Base-by-base conservation (phyloP, 495 filamentous ascomycete genomes). In the Ramalina intermedia region DNA sequence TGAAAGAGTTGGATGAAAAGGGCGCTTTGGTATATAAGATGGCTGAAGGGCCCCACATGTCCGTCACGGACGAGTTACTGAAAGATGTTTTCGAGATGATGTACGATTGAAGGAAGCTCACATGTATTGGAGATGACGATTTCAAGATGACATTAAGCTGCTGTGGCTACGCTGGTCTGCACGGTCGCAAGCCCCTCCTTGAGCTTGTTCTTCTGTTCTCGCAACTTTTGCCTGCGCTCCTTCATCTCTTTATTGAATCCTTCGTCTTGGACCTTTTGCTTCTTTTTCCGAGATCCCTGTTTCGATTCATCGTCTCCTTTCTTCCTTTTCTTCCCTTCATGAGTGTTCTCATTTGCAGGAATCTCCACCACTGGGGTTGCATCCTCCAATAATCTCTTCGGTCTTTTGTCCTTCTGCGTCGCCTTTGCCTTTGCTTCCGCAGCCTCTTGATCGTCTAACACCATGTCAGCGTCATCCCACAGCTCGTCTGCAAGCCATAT, bases 401-500 rank as follows among this genome's bases (percentile, higher is more conserved):
- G 17, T 35, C 81, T 85, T 50, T 67, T 69, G 48, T 73, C 68
- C 62, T 77, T 80, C 50, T 69, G 66, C 58, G 70, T 69, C 61
- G 78, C 76, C 21, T 63, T 63, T 41, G 68, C 61, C 44, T 66
- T 63, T 20, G 58, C 56, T 51, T 73, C 65, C 41, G 63, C 58
- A 8, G 54, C 73, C 29, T 71, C 69, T 44, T 68, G 69, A 39
- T 75, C 63, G 46, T 76, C 77, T 56, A 94, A 65, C 5, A 96
- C 81, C 63, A 94, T 84, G 18, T 65, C 70, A 54, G 89, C 83
- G 45, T 87, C 83, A 29, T 82, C 67, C 86, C 89, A 98, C 46
- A 98, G 66, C 69, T 96, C 85, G 58, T 81, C 78, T 8, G 91
- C 83, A 58, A 96, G 69, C 83, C 86, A 98, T 52, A 98, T 79